Conservation (phyloP, 2,329 filamentous ascomycete genomes). For the Xylariaceae sp. region DNA sequence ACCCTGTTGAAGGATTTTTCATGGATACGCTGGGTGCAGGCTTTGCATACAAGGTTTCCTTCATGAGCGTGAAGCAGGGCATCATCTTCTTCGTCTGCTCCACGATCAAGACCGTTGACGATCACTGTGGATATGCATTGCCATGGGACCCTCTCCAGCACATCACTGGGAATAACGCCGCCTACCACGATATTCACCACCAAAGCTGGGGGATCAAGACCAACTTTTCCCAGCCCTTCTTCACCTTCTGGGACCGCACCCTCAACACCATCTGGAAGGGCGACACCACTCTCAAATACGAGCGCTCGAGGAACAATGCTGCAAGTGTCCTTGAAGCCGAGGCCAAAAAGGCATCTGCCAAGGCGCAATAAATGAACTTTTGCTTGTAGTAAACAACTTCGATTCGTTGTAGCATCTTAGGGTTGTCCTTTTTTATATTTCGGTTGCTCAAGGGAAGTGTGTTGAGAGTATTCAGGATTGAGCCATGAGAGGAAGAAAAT, state of each 20-base stretch:
- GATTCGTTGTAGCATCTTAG: constrained; percentile 26
- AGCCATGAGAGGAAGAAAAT: constrained; percentile 17
- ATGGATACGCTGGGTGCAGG: constrained; percentile 87
- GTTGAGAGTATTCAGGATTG: constrained; percentile 10
- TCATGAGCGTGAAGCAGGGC: constrained; percentile 80
- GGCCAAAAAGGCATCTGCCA: constrained; percentile 35
- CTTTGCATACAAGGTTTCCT: constrained; percentile 73
- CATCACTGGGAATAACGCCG: constrained; percentile 90
- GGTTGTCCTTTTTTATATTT: constrained; percentile 16
- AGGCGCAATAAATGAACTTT: constrained; percentile 22
- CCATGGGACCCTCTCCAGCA: constrained; percentile 93
- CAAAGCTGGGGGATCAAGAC: constrained; percentile 99
- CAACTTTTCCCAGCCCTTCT: constrained; percentile 87
- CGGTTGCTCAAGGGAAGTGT: constrained; percentile 10
- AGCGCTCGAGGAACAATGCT: constrained; percentile 38
- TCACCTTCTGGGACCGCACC: constrained; percentile 88
- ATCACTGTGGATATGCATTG: constrained; percentile 94
- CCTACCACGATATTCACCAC: constrained; percentile 97
- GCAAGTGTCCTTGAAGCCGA: constrained; percentile 43
- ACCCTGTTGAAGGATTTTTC: constrained; percentile 89
- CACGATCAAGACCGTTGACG: constrained; percentile 94
- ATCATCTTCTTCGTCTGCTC: constrained; percentile 87
- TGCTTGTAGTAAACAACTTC: constrained; percentile 3
- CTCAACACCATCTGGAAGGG: constrained; percentile 81
- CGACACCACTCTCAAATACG: constrained; percentile 44